Conservation (phyloP, 2,329 filamentous ascomycete species). For the Cercospora zeae-maydis region DNA sequence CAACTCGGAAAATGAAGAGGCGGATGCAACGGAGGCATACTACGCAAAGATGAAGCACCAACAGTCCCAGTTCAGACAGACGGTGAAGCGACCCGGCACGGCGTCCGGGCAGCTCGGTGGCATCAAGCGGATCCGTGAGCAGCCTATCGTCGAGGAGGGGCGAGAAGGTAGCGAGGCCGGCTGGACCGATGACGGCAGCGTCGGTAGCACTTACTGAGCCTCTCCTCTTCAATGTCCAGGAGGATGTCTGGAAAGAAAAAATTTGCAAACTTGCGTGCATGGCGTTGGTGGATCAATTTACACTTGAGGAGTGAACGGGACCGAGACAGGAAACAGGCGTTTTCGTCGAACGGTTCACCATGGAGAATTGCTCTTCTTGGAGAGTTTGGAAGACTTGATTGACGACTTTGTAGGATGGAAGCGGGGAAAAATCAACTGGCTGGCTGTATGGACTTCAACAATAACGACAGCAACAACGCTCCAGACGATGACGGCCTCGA, state of each 20-base stretch:
- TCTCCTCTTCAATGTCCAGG: background rate
- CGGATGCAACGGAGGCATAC: conserved; percentile 72
- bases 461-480: too few relatives aligned
- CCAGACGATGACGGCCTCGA: conserved; percentile 1
- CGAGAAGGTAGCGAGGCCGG: conserved; percentile 35
- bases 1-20: conserved; percentile 41
- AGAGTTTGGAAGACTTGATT: too few relatives aligned
- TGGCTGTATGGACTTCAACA: background rate
- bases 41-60: conserved; percentile 64
- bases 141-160: conserved; percentile 29
- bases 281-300: conserved; percentile 4
- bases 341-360: too few relatives aligned
- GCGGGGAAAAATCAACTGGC: too few relatives aligned
- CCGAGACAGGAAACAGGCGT: background rate
- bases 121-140: conserved; percentile 28
- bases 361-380: too few relatives aligned
- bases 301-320: conserved; percentile 4
- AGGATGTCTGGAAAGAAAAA: background rate
- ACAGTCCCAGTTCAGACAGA: conserved; percentile 54
- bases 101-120: conserved; percentile 20
- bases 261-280: background rate
- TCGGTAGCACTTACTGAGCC: conserved; percentile 36
- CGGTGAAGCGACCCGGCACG: conserved; percentile 19
- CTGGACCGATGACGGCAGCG: conserved; percentile 38
- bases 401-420: too few relatives aligned